Percentiles rank a stretch among this genome's conserved stretches.
Conservation (phyloP, 768 basidiomycete genomes). For the Suillus subalutaceus region DNA sequence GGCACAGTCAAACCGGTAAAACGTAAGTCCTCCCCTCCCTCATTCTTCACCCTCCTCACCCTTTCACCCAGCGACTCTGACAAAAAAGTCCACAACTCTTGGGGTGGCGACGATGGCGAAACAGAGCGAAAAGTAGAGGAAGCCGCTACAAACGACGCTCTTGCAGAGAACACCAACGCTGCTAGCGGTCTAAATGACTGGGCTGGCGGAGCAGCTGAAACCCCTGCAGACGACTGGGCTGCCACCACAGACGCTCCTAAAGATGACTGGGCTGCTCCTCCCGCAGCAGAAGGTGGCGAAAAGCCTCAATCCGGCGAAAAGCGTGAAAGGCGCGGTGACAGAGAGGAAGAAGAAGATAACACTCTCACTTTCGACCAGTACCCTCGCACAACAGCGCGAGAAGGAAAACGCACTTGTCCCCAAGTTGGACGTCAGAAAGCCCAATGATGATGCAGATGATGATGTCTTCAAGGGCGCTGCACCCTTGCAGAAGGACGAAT, state of each 20-base stretch:
- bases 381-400: conserved; percentile 77
- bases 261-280: conserved; percentile 38
- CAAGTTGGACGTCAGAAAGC: conserved; percentile 78
- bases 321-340: conserved; percentile 48
- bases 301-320: conserved; percentile 38
- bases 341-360: conserved; percentile 90
- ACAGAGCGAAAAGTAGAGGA: conserved; percentile 83
- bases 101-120: conserved; percentile 91
- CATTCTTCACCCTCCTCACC: conserved; percentile 10
- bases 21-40: conserved; percentile 49
- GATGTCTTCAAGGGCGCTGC: conserved; percentile 73
- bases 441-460: conserved; percentile 78
- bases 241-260: conserved; percentile 34
- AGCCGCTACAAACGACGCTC: conserved; percentile 73
- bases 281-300: conserved; percentile 38
- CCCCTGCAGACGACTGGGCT: conserved; percentile 42
- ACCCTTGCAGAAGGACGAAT: conserved; percentile 66
- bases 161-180: conserved; percentile 43
- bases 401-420: conserved; percentile 58
- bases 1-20: conserved; percentile 84
- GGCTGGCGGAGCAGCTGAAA: conserved; percentile 34
- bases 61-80: conserved; percentile 74
- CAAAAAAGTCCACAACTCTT: conserved; percentile 92
- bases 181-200: conserved; percentile 29
- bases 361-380: conserved; percentile 95